These are phyloP conservation scores for Penicillium digitatum DNA, from an alignment of 2,329 filamentous ascomycete genomes.

Conservation along the genomic window DNA sequence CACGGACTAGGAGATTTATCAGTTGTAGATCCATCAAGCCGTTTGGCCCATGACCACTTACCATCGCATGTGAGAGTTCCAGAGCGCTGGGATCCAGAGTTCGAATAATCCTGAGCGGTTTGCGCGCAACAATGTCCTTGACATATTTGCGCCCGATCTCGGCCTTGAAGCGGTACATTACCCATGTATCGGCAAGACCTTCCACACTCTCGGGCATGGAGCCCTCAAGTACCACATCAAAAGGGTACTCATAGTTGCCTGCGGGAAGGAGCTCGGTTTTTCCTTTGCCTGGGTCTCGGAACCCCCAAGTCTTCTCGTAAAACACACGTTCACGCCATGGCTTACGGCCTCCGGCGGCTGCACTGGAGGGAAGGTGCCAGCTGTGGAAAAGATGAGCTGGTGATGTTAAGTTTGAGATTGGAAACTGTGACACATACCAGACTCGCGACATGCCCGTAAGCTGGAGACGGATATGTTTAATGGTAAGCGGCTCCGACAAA, in stretches of 20 bases:
- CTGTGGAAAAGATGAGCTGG: conserved; percentile 14
- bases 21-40: conserved; percentile 9
- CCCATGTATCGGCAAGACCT: conserved; percentile 77
- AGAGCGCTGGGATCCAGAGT: conserved; percentile 72
- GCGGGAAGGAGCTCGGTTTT: conserved; percentile 58
- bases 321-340: conserved; percentile 49
- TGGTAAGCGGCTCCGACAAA: conserved; percentile 62
- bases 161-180: conserved; percentile 88
- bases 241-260: conserved; percentile 81
- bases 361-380: conserved; percentile 37
- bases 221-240: conserved; percentile 69
- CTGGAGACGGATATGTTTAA: conserved; percentile 69
- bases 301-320: conserved; percentile 68
- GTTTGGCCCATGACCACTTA: conserved; percentile 21
- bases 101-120: conserved; percentile 72
- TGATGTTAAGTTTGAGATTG: not conserved
- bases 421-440: conserved; percentile 51
- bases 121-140: conserved; percentile 78
- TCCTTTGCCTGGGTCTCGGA: conserved; percentile 52
- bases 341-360: conserved; percentile 36
- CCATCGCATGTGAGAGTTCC: conserved; percentile 82
- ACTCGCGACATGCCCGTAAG: conserved; percentile 66
- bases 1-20: conserved; percentile 55
- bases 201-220: conserved; percentile 78
- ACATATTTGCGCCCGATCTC: conserved; percentile 85